Evolutionary conservation across 2,329 filamentous ascomycete genomes (phyloP), one percentile per base, ranked within the genome.

Genomic region (Beauveria bassiana): DNA sequence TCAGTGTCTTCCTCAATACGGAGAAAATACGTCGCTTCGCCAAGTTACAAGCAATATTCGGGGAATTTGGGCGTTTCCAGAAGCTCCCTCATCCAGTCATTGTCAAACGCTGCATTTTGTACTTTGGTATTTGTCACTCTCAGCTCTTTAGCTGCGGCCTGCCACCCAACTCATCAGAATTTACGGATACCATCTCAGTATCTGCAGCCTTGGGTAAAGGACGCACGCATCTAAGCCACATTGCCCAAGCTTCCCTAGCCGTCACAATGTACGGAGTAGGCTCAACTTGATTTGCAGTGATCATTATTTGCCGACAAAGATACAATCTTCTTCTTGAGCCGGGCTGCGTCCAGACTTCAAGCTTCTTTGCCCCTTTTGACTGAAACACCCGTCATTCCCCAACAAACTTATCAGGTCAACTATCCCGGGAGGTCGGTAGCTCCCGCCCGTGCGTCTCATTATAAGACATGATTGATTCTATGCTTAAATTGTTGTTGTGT

Each of bases 381-480:
- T 58, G 43, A 58, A 58, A 49, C 55, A 58, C 20, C n/a, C 43
- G 14, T 18, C 31, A 38, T 57, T 31, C 42, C 38, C 49, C 55
- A 58, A 58, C 45, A 58, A 58, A 58, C 55, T n/a, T 26, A 20
- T 16, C 28, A 40, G 10, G 38, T 34, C 26, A 54, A 24, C 22
- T 34, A 45, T 28, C 45, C 54, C 45, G 43, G 31, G 20, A 16
- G 12, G 22, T 31, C 43, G 55, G 55, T 58, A 58, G 26, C 20
- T 40, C 31, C n/a, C 43, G n/a, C 45, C 43, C 28, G 28, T 34
- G 28, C 40, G 22, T 26, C 16, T 56, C 40, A n/a, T 16, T 50
- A 14, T 52, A 45, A 60, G 57, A 60, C 57, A 60, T 3, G 20
- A 60, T 49, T 40, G 20, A 60, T 49, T 40, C 49, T 60, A 60